Evolutionary conservation across 176 grass and related monocot genomes (phyloP).

Genomic region (Carex scoparia): DNA sequence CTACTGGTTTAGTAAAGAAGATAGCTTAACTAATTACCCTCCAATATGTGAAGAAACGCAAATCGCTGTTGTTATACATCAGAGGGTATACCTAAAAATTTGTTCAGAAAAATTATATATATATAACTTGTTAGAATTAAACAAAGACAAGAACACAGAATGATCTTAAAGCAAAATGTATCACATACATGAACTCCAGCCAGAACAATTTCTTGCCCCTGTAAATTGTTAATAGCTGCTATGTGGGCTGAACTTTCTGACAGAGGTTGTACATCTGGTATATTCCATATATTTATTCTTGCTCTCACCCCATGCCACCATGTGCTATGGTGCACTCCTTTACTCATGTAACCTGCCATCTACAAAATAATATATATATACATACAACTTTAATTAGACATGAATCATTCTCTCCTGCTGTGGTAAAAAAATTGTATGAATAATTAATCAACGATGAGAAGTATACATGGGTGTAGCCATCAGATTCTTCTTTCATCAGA

Average conservation of each 20-base stretch:
- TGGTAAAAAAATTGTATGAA: too few relatives aligned
- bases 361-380: not conserved
- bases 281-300: slow-evolving; percentile 26
- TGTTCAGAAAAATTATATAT: not conserved
- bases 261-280: not conserved
- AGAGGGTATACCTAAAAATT: not conserved
- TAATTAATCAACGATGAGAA: too few relatives aligned
- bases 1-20: not conserved
- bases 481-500: not conserved
- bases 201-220: not conserved
- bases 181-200: slow-evolving; percentile 26
- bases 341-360: not conserved
- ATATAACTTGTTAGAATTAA: too few relatives aligned
- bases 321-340: not conserved
- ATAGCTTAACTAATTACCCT: not conserved
- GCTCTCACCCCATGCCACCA: slow-evolving; percentile 25
- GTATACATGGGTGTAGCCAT: not conserved
- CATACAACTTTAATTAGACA: not conserved
- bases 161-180: not conserved
- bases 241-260: slow-evolving; percentile 9
- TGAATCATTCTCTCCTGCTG: too few relatives aligned
- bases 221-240: not conserved
- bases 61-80: not conserved
- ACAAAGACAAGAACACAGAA: too few relatives aligned
- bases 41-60: not conserved